Conservation (phyloP, 2,329 filamentous ascomycete species). For the Aureobasidium pullulans region DNA sequence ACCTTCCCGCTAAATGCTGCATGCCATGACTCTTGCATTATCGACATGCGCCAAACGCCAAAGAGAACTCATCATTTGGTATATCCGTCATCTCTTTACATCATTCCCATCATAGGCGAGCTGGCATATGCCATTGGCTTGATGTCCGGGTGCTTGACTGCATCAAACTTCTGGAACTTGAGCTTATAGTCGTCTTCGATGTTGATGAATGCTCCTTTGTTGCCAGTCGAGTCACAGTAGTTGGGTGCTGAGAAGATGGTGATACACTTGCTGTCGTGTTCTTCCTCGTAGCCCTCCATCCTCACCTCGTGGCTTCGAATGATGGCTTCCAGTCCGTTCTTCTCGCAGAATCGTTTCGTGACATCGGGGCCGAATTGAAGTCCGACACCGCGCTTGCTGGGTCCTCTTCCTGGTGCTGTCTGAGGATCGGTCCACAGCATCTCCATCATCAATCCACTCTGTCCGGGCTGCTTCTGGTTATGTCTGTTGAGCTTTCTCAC, state of each 20-base stretch:
- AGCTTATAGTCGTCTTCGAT: conserved; percentile 88
- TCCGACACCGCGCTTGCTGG: conserved; percentile 93
- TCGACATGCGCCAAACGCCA: conserved; percentile 2
- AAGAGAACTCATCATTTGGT: not conserved
- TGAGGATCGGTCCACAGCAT: conserved; percentile 99
- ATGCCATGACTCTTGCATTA: conserved; percentile 9
- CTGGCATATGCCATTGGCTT: conserved; percentile 90
- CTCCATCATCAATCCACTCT: conserved; percentile 97
- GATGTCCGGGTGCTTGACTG: conserved; percentile 91
- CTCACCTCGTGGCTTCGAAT: conserved; percentile 97
- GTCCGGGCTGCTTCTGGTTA: conserved; percentile 84
- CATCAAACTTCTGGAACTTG: conserved; percentile 87
- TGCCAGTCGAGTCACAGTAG: conserved; percentile 97
- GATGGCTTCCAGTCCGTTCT: conserved; percentile 86
- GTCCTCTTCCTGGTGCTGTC: conserved; percentile 72
- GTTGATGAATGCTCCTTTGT: conserved; percentile 98
- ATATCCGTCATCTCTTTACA: conserved; percentile 30
- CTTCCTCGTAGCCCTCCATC: conserved; percentile 98
- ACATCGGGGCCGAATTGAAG: conserved; percentile 96
- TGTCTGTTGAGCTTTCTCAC: conserved; percentile 89
- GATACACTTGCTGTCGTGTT: conserved; percentile 92
- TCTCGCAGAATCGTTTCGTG: conserved; percentile 93
- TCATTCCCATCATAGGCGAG: conserved; percentile 69
- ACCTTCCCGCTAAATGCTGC: not conserved
- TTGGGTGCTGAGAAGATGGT: conserved; percentile 97